A percentile compares a stretch with the other conserved stretches of the same genome.
These are phyloP conservation scores for Podospora pseudopauciseta DNA, from an alignment of 495 filamentous ascomycete species.

Conservation along the genomic window DNA sequence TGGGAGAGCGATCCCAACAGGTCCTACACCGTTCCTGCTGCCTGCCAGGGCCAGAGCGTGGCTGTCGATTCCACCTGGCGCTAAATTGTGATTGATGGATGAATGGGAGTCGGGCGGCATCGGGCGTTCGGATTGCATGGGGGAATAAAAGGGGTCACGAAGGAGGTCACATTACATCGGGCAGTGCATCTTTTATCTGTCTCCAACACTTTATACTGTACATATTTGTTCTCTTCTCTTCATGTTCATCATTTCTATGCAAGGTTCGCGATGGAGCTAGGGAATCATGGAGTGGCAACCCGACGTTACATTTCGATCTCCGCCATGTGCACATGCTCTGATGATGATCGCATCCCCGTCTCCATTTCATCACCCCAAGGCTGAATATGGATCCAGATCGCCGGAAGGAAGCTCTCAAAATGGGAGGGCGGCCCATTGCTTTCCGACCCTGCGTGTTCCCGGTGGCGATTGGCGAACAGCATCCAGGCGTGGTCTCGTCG, in stretches of 20 bases:
- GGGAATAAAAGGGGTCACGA: not conserved
- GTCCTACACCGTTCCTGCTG: slow-evolving; percentile 52
- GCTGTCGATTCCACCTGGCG: slow-evolving; percentile 23
- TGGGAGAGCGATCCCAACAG: slow-evolving; percentile 69
- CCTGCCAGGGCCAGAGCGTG: slow-evolving; percentile 42
- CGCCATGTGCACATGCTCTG: not conserved
- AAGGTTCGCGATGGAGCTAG: not conserved
- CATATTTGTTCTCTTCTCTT: not conserved
- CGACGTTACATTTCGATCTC: not conserved
- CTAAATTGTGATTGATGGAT: not conserved
- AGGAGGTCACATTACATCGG: not conserved
- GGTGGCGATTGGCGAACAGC: not conserved
- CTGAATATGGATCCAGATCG: not conserved
- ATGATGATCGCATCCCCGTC: not conserved
- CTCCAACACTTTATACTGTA: not conserved
- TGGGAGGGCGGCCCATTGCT: slow-evolving; percentile 8
- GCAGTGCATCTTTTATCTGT: not conserved
- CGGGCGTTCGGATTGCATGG: not conserved
- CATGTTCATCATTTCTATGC: not conserved
- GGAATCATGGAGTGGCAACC: not conserved
- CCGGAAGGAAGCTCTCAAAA: slow-evolving; percentile 5
- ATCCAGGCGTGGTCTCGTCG: not conserved
- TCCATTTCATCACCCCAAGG: not conserved
- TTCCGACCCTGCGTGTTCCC: not conserved
- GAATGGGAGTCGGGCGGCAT: not conserved